A percentile compares a stretch with the other conserved stretches of the same genome.
Conservation (phyloP, 148 eudicot species). For the Rhododendron ovatum region DNA sequence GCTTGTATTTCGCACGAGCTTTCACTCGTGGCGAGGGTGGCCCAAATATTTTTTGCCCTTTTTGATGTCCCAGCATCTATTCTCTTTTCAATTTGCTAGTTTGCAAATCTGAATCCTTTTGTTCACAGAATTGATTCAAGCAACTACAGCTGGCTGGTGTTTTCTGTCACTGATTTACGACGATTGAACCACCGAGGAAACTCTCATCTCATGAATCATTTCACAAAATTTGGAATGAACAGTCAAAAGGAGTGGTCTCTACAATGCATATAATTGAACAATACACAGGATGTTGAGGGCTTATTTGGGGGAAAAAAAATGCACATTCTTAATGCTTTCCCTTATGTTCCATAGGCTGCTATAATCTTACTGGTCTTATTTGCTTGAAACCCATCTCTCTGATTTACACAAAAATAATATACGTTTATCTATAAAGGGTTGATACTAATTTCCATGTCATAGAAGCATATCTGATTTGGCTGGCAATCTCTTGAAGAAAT, state of each 20-base stretch:
- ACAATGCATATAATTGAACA: constrained; percentile 1
- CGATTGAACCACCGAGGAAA: not conserved
- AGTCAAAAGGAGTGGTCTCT: constrained; percentile 8
- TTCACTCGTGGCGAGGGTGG: too few relatives aligned
- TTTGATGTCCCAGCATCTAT: not conserved
- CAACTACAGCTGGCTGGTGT: not conserved
- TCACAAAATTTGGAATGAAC: constrained; percentile 8
- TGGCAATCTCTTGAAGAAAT: constrained; percentile 91
- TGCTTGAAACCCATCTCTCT: not conserved
- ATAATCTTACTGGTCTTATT: constrained; percentile 1
- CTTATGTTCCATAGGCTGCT: not conserved
- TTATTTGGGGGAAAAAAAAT: not conserved
- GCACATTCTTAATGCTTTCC: not conserved
- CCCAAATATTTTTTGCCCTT: too few relatives aligned
- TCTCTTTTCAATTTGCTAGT: not conserved
- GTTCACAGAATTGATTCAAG: too few relatives aligned
- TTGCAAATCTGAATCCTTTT: not conserved
- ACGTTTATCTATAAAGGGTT: not conserved
- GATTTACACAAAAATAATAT: constrained; percentile 20
- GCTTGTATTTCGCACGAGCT: not conserved
- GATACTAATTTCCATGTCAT: constrained; percentile 23
- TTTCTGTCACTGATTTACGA: not conserved
- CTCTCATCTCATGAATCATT: not conserved
- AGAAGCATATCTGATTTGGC: constrained; percentile 78
- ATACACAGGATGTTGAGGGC: not conserved